Base-by-base conservation (phyloP, 768 basidiomycete species). In the Termitomyces sp. region DNA sequence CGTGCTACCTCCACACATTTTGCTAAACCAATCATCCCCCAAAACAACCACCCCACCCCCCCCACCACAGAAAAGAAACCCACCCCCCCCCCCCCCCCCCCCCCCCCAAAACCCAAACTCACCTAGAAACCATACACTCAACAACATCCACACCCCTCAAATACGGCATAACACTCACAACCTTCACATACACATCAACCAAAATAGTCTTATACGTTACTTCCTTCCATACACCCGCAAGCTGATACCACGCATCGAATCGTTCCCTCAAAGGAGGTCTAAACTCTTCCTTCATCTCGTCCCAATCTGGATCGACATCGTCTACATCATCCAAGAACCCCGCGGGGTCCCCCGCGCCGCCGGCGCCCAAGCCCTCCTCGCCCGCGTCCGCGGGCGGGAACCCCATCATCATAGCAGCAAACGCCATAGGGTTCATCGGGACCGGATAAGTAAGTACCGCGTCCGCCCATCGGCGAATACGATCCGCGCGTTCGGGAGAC, bases 251-350 rank as follows among this genome's bases (percentile, higher is more conserved):
- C 12, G 80, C 80, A 27, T 81, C 78, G 39, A 88, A 81, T 4
- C 84, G 76, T 27, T 72, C 74, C 65, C 81, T 81, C 60, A 87
- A 65, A 59, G 75, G 75, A 0, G 86, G 87, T 55, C 80, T 72
- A 42, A 82, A 84, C 66, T 86, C 83, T 39, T 86, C 84, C 48
- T 79, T 71, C 47, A 87, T 52, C 43, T 86, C 85, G 26, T 84
- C 84, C 43, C 81, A 61, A 58, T 87, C 85, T 0, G 81, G 73
- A 49, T 86, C 84, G 12, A 71, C 66, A 12, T 74, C 72, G 32
- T 82, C 80, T 26, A 82, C 49, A 55, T 84, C 83, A 51, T 85
- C 84, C 14, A 83, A 68, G 61, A 77, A 80, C 10, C 75, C 76
- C 7, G 82, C 58, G 37, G 80, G 67, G 56, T 87, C 85, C 8